These are phyloP conservation scores for Glaciozyma martinii DNA, from an alignment of 768 basidiomycete species.

Conservation along the genomic window DNA sequence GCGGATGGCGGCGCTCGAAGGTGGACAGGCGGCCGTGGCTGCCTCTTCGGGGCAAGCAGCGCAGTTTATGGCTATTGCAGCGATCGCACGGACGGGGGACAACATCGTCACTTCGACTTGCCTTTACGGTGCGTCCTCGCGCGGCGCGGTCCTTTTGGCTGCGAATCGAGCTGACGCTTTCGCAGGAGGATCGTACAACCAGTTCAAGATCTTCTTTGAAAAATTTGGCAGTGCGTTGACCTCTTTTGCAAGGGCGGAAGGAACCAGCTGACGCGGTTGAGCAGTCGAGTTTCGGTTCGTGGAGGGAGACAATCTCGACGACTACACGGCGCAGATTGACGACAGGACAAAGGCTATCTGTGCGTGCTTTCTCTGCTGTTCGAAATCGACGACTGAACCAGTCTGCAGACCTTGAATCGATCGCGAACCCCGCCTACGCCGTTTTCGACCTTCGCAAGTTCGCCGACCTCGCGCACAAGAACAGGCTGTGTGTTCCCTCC, in stretches of 20 bases:
- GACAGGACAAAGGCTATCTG: conserved; percentile 45
- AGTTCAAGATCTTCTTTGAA: conserved; percentile 11
- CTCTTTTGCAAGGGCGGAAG: no score
- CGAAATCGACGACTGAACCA: conserved; percentile 41
- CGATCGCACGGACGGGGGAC: conserved; percentile 57
- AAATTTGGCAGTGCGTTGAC: conserved; percentile 34
- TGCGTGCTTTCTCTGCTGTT: no score
- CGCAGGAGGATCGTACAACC: conserved; percentile 44
- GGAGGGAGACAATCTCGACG: conserved; percentile 46
- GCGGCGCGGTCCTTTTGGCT: background rate
- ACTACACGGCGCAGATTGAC: conserved; percentile 60
- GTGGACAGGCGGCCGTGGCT: conserved; percentile 65
- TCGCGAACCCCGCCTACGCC: conserved; percentile 63
- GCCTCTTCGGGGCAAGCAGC: conserved; percentile 63
- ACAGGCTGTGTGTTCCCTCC: conserved; percentile 46
- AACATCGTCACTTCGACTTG: conserved; percentile 66
- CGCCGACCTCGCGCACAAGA: conserved; percentile 60
- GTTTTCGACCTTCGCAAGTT: conserved; percentile 56
- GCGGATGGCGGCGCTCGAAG: conserved; percentile 67
- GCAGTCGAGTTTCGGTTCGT: background rate
- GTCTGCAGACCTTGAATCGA: conserved; percentile 51
- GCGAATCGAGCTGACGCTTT: no score
- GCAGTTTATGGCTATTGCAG: conserved; percentile 61
- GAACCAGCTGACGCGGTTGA: no score
- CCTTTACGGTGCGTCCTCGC: conserved; percentile 48